phyloP scores from a whole-genome alignment of 2,329 filamentous ascomycete genomes.

The Penicillium palitans region DNA sequence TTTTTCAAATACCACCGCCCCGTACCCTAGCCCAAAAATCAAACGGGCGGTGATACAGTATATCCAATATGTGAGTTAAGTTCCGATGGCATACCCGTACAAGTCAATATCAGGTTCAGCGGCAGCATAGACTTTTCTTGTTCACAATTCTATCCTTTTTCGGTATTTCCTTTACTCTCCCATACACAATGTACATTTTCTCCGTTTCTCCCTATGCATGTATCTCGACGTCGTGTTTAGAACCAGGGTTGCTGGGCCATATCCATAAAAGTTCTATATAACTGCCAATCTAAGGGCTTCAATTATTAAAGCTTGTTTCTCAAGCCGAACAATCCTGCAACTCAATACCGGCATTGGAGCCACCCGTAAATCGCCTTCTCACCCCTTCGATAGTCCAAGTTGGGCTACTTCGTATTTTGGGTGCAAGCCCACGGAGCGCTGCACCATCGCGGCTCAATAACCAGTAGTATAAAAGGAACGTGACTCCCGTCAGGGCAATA shows the following conservation, averaged over 20 bases:
- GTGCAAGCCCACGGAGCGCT: background rate
- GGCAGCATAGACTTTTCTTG: background rate
- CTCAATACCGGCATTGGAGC: background rate
- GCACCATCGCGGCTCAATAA: background rate
- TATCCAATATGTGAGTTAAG: no score
- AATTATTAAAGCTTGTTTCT: background rate
- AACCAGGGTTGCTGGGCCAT: no score
- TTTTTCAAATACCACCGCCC: no score
- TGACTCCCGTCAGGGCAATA: background rate
- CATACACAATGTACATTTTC: background rate
- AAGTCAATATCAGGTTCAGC: background rate
- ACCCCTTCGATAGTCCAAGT: background rate
- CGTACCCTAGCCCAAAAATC: no score
- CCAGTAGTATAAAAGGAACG: background rate
- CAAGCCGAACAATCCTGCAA: background rate
- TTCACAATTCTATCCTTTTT: background rate
- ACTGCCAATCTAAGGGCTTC: background rate
- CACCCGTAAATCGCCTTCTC: background rate
- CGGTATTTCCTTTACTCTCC: background rate
- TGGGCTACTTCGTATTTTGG: background rate
- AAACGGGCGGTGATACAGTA: no score
- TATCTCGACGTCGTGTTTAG: background rate
- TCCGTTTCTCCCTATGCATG: background rate
- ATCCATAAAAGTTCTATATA: background rate
- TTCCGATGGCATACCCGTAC: no score